Conservation (phyloP, 2,329 filamentous ascomycete genomes). For the Aspergillus awamori region DNA sequence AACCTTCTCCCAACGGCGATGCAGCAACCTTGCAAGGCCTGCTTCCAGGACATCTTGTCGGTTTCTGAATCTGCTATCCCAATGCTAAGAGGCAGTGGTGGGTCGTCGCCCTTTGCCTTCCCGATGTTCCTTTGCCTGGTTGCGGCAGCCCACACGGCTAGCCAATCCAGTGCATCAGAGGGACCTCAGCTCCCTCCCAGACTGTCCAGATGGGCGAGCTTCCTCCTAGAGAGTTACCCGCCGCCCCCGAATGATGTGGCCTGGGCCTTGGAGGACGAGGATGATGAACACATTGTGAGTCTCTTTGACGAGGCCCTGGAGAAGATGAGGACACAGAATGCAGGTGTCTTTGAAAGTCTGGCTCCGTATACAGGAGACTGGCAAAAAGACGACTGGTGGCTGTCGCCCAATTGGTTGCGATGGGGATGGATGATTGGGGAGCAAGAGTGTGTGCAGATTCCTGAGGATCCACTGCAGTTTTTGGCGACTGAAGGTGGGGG, state of each 20-base stretch:
- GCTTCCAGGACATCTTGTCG: constrained; percentile 28
- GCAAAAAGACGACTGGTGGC: constrained; percentile 37
- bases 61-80: constrained; percentile 25
- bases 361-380: constrained; percentile 24
- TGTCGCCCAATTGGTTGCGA: constrained; percentile 42
- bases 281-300: constrained; percentile 27
- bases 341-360: constrained; percentile 19
- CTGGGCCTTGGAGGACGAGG: constrained; percentile 35
- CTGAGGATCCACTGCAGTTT: constrained; percentile 38
- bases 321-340: constrained; percentile 17
- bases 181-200: constrained; percentile 33
- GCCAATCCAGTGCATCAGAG: constrained; percentile 13
- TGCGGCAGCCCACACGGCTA: constrained; percentile 26
- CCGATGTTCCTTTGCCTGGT: constrained; percentile 40
- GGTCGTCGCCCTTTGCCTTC: constrained; percentile 32
- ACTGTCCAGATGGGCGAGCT: constrained; percentile 40
- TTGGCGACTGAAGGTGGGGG: constrained; percentile 22
- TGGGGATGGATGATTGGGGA: constrained; percentile 49
- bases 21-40: constrained; percentile 27
- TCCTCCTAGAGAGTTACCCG: constrained; percentile 39
- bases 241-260: constrained; percentile 34
- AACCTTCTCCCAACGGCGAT: constrained; percentile 32
- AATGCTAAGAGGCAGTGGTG: constrained; percentile 22
- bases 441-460: constrained; percentile 42
- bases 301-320: constrained; percentile 30